phyloP scores from a whole-genome alignment of 164 flowering plant genomes.

The Vitis labrusca region DNA sequence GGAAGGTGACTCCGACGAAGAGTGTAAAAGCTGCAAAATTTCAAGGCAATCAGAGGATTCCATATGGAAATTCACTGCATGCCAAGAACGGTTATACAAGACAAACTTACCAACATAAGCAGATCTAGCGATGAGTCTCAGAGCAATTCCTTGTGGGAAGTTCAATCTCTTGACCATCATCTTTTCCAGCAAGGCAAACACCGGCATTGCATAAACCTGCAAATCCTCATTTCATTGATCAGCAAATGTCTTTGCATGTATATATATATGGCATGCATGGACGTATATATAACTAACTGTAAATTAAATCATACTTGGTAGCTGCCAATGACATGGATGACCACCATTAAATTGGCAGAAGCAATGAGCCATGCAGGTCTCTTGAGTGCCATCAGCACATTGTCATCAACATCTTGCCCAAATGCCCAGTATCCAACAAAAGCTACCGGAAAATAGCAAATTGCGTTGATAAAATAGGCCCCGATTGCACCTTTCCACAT shows the following conservation, averaged over 20 bases:
- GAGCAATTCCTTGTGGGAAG: conserved; percentile 52
- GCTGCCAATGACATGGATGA: conserved; percentile 93
- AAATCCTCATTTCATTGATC: background rate
- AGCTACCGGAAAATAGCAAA: conserved; percentile 90
- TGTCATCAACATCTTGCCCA: conserved; percentile 82
- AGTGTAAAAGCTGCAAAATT: conserved; percentile 66
- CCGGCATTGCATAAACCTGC: conserved; percentile 95
- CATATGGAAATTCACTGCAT: background rate
- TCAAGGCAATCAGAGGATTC: background rate
- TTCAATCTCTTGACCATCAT: conserved; percentile 43
- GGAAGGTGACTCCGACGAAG: conserved; percentile 78
- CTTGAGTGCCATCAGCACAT: conserved; percentile 60
- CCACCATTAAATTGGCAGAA: conserved; percentile 88
- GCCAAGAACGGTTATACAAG: background rate
- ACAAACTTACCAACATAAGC: conserved; percentile 71
- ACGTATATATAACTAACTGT: too few species aligned
- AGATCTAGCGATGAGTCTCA: conserved; percentile 67
- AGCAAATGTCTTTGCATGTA: too few species aligned
- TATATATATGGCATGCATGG: too few species aligned
- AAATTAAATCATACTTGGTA: conserved; percentile 55
- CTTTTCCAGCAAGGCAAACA: conserved; percentile 71
- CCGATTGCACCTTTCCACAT: conserved; percentile 88
- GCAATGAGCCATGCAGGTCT: conserved; percentile 89
- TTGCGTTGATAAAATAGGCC: conserved; percentile 67
- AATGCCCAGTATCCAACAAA: conserved; percentile 86